Conservation (phyloP, 352 stramenopile species). For the Plasmopara halstedii region DNA sequence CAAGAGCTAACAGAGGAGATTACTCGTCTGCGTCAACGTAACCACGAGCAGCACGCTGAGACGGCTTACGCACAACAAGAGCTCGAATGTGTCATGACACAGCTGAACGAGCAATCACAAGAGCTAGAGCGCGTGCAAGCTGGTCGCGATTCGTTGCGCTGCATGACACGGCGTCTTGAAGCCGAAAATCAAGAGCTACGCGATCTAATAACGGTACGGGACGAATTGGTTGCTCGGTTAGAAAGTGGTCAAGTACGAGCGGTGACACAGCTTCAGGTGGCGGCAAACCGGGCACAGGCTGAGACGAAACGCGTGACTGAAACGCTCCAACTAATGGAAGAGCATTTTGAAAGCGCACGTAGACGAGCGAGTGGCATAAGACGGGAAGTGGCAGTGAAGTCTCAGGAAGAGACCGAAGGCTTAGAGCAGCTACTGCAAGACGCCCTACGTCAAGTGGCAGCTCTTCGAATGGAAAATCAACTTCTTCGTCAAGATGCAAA, state of each 20-base stretch:
- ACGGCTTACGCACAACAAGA: constrained; percentile 9
- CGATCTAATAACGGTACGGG: constrained; percentile 8
- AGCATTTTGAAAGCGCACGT: constrained; percentile 15
- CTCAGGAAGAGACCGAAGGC: constrained; percentile 7
- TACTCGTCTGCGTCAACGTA: constrained; percentile 16
- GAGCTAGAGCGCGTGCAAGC: constrained; percentile 16
- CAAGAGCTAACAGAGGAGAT: constrained; percentile 18
- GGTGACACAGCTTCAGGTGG: constrained; percentile 28
- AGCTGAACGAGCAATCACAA: constrained; percentile 14
- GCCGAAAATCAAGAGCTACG: constrained; percentile 16
- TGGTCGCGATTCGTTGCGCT: constrained; percentile 19
- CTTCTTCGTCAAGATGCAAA: constrained; percentile 16
- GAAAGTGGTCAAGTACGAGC: constrained; percentile 15
- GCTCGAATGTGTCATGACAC: constrained; percentile 10
- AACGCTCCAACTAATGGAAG: constrained; percentile 18
- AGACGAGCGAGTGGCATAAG: neutral
- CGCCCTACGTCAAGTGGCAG: constrained; percentile 20
- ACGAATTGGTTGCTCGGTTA: constrained; percentile 15
- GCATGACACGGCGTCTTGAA: constrained; percentile 13
- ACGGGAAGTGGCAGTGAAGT: constrained; percentile 4
- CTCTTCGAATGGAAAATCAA: constrained; percentile 32
- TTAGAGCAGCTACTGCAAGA: constrained; percentile 34
- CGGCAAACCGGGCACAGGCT: constrained; percentile 25
- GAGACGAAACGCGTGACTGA: constrained; percentile 20
- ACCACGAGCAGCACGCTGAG: constrained; percentile 12